phyloP scores from a whole-genome alignment of 176 grass and related monocot genomes.

The Bonia amplexicaulis region DNA sequence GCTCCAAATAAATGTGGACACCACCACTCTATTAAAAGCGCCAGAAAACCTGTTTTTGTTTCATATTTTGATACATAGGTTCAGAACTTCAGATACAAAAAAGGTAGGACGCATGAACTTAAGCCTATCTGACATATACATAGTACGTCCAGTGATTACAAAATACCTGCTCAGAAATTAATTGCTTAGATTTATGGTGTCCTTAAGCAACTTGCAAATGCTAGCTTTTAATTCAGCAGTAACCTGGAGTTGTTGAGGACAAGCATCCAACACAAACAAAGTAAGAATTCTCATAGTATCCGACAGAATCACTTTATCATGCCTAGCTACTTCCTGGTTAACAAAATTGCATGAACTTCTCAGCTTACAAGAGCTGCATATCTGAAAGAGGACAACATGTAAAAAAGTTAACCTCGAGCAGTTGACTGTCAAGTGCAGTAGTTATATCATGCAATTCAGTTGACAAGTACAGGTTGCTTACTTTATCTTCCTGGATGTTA shows the following conservation, averaged over 20 bases:
- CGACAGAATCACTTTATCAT: slow-evolving; percentile 65
- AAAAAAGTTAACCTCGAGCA: not conserved
- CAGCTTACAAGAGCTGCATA: slow-evolving; percentile 59
- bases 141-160: slow-evolving; percentile 1
- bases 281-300: slow-evolving; percentile 60
- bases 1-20: slow-evolving; percentile 11
- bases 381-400: slow-evolving; percentile 29
- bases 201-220: slow-evolving; percentile 60
- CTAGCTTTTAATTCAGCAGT: slow-evolving; percentile 50
- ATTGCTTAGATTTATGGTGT: slow-evolving; percentile 65
- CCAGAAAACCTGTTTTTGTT: not conserved
- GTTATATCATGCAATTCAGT: not conserved
- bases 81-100: not conserved
- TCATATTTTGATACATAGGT: not conserved
- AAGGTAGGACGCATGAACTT: not conserved
- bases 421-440: not conserved
- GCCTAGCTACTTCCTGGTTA: slow-evolving; percentile 46
- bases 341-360: slow-evolving; percentile 62
- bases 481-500: slow-evolving; percentile 72
- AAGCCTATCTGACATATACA: slow-evolving; percentile 6
- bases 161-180: not conserved
- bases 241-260: slow-evolving; percentile 24
- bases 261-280: slow-evolving; percentile 55
- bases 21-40: not conserved
- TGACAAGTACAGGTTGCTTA: slow-evolving; percentile 19